Evolutionary conservation across 192 early-diverging fungal genomes (phyloP), one percentile per base, ranked within the genome.

Genomic region (Chytriomyces hyalinus): DNA sequence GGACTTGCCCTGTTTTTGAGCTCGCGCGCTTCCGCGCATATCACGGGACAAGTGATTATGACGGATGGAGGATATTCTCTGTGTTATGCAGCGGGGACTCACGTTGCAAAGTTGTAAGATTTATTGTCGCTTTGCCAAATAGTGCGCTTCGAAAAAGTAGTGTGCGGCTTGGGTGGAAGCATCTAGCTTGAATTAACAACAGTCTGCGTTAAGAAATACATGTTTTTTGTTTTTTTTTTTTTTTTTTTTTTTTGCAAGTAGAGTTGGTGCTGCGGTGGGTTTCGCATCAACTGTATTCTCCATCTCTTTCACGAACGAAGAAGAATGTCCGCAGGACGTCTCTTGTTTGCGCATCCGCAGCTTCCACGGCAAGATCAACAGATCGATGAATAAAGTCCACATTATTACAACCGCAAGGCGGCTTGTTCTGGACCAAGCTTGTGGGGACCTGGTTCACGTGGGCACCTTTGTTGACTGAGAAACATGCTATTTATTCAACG

Each of bases 1-100:
- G 97, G 93, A 20, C 84, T 93, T 1, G 89, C 90, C 26, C 82
- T 98, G 26, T 98, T 92, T 78, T 80, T 97, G 70, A 88, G 90
- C 4, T 90, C 88, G 22, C 75, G 84, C 6, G 95, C 92, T 4
- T 92, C 92, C 45, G 89, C 92, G 15, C 95, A 96, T 76, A 83
- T 94, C 48, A 95, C 90, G 15, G 96, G 96, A 22, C 87, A 90
- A 44, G 81, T 95, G 6, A 94, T 97, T 79, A 80, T 90, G 6
- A 89, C 94, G 46, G 96, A 97, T 81, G 96, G 96, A 66, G 96
- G 96, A 8, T 77, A 62, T 9, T 81, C 82, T 28, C 49, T 85
- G 24, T 73, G 53, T 15, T 51, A 48, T 8, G 61, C 20, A 5
- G 78, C 70, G 28, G 53, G 78, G 4, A 61, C 81, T 3, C 76